A percentile compares a stretch with the other conserved stretches of the same genome.
phyloP scores from a whole-genome alignment of 192 early-diverging fungal genomes.

The Podila epicladia region DNA sequence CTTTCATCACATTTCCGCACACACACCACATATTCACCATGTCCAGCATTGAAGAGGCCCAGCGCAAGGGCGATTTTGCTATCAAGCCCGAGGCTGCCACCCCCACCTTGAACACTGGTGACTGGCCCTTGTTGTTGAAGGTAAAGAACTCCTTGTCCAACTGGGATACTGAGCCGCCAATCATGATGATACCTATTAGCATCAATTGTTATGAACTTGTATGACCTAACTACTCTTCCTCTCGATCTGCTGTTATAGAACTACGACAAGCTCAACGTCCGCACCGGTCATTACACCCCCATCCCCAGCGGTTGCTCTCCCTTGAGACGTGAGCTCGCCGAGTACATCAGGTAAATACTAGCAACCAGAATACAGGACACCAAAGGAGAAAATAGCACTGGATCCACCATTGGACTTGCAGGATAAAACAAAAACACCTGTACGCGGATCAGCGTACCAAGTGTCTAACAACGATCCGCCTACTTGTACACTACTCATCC shows the following conservation, averaged over 20 bases:
- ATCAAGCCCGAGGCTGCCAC: conserved; percentile 89
- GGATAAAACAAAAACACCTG: too few relatives aligned
- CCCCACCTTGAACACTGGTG: conserved; percentile 87
- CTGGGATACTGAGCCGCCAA: too few relatives aligned
- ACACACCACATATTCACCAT: conserved; percentile 15
- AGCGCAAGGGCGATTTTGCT: conserved; percentile 55
- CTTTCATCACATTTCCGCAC: neutral
- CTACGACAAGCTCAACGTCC: conserved; percentile 97
- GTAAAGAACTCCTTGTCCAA: conserved; percentile 19
- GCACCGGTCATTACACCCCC: conserved; percentile 98
- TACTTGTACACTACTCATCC: neutral
- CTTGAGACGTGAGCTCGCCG: conserved; percentile 89
- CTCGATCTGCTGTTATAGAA: conserved; percentile 59
- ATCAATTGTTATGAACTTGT: neutral
- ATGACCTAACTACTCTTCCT: neutral
- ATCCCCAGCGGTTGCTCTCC: conserved; percentile 95
- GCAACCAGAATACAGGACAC: neutral
- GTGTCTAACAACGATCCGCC: neutral
- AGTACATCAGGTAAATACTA: conserved; percentile 77
- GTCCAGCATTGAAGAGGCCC: conserved; percentile 48
- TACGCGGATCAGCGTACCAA: neutral
- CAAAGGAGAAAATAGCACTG: neutral
- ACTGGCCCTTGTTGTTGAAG: conserved; percentile 98
- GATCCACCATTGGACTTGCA: neutral
- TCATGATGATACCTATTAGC: too few relatives aligned